Base-by-base conservation (phyloP, 2,329 filamentous ascomycete genomes). In the Penicillium sp. region DNA sequence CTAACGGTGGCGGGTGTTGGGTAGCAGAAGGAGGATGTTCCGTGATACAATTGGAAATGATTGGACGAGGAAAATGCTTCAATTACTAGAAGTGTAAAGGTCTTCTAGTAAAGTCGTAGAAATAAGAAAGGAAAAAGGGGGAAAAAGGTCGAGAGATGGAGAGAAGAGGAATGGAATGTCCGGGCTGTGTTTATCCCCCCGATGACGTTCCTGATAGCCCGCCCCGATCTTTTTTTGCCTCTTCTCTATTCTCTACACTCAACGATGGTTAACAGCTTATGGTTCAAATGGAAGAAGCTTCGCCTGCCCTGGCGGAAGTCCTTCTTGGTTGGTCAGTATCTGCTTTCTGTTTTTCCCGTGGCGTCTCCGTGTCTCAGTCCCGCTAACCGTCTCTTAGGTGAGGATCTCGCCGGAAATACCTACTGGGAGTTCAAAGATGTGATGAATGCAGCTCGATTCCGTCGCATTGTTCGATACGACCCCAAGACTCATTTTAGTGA, bases 381-480 rank as follows among this genome's bases (percentile, higher is more conserved):
- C 50, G 47, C 59, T 61, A 44, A 65, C 51, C 60, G 34, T 52
- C 37, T 55, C 38, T 32, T 64, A 85, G 84, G 84, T 66, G 76
- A 79, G 61, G 84, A 87, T 69, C 77, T 87, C 46, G 69, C 78
- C 21, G 84, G 84, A 57, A 87, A 87, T 71, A 86, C 84, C 10
- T 87, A 81, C 69, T 87, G 84, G 84, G 84, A 86, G 65, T 86
- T 87, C 71, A 82, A 82, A 65, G 83, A 86, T 65, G 72, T 75
- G 18, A 58, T 83, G 52, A 82, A 83, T 60, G 69, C 80, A 38
- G 72, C 75, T 39, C 79, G 83, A 41, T 76, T 77, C 58, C 79
- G 85, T 37, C 77, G 85, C 31, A 86, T 86, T 18, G 82, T 86
- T 54, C 78, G 82, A 61, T 82, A 81, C 61, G 75, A 74, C 40